Evolutionary conservation across 139 green algal genomes (phyloP).

Genomic region (Zygnema circumcarinatum): DNA sequence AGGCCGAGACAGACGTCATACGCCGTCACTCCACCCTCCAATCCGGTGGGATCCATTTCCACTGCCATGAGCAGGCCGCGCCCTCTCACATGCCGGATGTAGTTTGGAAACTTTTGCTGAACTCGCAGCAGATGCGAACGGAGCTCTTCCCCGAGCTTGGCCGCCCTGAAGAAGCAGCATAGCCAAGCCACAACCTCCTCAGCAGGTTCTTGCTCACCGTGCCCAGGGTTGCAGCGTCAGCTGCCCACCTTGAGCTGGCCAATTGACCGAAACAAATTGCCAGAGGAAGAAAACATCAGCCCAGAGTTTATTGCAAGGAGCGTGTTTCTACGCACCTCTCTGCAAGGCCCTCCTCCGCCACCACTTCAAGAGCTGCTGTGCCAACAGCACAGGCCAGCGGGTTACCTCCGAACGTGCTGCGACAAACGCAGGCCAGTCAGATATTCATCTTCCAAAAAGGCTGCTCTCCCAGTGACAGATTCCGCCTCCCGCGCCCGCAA

Average conservation of each 20-base stretch:
- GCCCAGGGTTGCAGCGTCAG: no score
- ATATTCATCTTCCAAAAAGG: no score
- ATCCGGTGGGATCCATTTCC: conserved; percentile 37
- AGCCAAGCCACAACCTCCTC: no score
- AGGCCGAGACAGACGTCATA: conserved; percentile 90
- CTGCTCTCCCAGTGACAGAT: no score
- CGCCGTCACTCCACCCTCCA: conserved; percentile 65
- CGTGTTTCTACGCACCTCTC: conserved; percentile 71
- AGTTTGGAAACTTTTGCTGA: conserved; percentile 22
- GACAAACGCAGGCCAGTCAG: no score
- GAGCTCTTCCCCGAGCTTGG: conserved; percentile 49
- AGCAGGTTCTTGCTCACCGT: no score
- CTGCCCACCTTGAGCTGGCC: no score
- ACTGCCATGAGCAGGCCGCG: conserved; percentile 56
- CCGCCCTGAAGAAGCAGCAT: no score
- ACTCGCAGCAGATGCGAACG: conserved; percentile 28
- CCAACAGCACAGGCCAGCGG: conserved; percentile 87
- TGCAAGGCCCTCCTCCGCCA: conserved; percentile 90
- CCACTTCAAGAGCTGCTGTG: conserved; percentile 86
- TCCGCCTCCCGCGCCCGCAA: no score
- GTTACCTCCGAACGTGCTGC: conserved; percentile 85
- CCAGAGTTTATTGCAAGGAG: no score
- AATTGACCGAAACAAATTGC: not conserved
- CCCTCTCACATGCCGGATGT: conserved; percentile 47
- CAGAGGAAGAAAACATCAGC: not conserved